Evolutionary conservation across 176 grass and related monocot genomes (phyloP).

Genomic region (Aegilops sharonensis): DNA sequence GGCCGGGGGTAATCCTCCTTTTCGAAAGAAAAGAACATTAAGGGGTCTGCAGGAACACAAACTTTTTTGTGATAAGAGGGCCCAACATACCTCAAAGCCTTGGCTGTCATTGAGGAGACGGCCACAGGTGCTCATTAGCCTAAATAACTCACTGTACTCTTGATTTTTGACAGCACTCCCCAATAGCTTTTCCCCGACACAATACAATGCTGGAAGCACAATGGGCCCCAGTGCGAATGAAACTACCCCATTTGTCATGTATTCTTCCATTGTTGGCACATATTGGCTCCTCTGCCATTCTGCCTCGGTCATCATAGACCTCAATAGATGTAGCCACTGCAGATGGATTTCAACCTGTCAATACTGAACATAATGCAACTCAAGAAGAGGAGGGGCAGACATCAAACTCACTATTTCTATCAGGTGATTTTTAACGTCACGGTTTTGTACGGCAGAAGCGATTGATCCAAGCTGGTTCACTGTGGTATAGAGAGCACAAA

Average conservation of each 20-base stretch:
- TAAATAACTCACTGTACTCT: conserved; percentile 58
- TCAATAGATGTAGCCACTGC: conserved; percentile 61
- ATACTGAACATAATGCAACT: background rate
- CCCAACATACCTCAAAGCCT: conserved; percentile 47
- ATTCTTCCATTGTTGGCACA: conserved; percentile 52
- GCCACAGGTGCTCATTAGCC: conserved; percentile 55
- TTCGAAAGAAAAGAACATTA: too few species aligned
- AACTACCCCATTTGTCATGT: conserved; percentile 53
- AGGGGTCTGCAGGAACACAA: background rate
- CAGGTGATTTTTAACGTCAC: conserved; percentile 52
- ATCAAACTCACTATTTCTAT: conserved; percentile 52
- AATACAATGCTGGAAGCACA: conserved; percentile 65
- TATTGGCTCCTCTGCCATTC: conserved; percentile 40
- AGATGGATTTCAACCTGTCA: background rate
- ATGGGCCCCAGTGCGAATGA: conserved; percentile 62
- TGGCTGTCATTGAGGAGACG: conserved; percentile 66
- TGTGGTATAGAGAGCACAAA: conserved; percentile 51
- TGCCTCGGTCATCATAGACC: conserved; percentile 64
- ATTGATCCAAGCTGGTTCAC: conserved; percentile 57
- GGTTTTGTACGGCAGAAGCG: conserved; percentile 52
- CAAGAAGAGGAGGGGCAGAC: background rate
- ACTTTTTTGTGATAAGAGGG: background rate
- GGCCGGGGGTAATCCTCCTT: too few species aligned
- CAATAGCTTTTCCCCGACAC: conserved; percentile 43
- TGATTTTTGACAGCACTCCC: conserved; percentile 21